phyloP scores from a whole-genome alignment of 371 early-diverging fungal species.

The Massospora cicadina region DNA sequence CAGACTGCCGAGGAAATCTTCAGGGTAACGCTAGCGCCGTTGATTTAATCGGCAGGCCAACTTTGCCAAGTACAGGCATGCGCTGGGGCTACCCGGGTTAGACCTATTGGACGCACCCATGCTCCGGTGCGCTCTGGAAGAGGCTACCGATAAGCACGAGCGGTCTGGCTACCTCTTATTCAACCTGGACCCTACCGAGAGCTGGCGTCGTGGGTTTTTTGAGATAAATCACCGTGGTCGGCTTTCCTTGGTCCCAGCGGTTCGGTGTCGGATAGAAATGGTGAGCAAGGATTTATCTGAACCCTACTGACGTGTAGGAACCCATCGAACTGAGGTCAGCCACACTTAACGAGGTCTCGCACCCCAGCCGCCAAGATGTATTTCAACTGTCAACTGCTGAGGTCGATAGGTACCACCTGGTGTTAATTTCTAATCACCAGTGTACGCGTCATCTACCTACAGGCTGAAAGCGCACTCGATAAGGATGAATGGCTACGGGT shows the following conservation, averaged over 20 bases:
- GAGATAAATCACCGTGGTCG: background rate
- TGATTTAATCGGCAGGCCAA: background rate
- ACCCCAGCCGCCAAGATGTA: background rate
- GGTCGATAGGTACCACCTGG: background rate
- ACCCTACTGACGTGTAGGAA: background rate
- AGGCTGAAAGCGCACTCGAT: background rate
- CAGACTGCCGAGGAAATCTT: constrained; percentile 1
- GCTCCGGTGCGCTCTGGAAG: background rate
- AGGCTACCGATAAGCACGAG: background rate
- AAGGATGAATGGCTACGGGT: background rate
- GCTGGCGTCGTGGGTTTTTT: background rate
- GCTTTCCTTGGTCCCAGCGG: background rate
- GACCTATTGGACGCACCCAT: background rate
- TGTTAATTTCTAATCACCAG: background rate
- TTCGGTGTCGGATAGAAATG: background rate
- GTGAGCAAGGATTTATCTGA: background rate
- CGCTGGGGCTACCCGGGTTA: background rate
- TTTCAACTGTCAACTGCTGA: background rate
- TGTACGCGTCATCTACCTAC: background rate
- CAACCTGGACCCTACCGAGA: background rate
- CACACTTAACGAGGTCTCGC: background rate
- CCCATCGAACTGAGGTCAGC: background rate
- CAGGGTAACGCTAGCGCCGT: background rate
- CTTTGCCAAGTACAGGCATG: background rate
- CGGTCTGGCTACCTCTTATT: background rate